Evolutionary conservation across 78 protist genomes (phyloP), one percentile per base, ranked within the genome.

Genomic region (Polysphondylium violaceum): DNA sequence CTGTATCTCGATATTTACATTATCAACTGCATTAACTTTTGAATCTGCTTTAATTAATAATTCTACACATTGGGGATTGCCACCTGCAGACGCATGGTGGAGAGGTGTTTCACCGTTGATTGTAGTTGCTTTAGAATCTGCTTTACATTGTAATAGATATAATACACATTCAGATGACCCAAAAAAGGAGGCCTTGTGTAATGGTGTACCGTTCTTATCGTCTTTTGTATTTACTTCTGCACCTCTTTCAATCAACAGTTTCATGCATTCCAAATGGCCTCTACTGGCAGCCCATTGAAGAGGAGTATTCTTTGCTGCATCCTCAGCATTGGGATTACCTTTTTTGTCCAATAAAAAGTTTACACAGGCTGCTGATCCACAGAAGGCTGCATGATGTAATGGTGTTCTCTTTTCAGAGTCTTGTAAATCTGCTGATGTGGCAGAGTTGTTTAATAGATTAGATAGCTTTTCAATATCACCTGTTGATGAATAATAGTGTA

Each of bases 21-120:
- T 27, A 31, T 87, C 93, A 11, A 68, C 81, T 25, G 58, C 67
- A 61, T 87, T 87, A 47, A 87, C 93, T 50, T 71, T 73, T 1
- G 93, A 58, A 59, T 76, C 93, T 0, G 81, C 58, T 73, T 87
- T 87, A 58, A 87, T 56, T 7, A 87, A 43, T 1, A 71, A 69
- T 51, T 83, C 91, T 4, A 83, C 73, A 69, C 91, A 83, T 23
- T 38, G 56, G 3, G 91, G 67, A 69, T 83, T 83, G 44, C 91
- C 91, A 83, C 91, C 91, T 8, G 91, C 91, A 5, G 78, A 63
- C 29, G 91, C 91, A 69, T 83, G 72, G 33, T 83, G 91, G 17
- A 83, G 76, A 29, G 91, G 91, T 21, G 91, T 83, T 59, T 83
- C 91, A 41, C 91, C 91, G 31, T 83, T 83, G 36, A 36, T 27